Base-by-base conservation (phyloP, 1,284 basidiomycete genomes). In the Neotropicomus parvogracilis region DNA sequence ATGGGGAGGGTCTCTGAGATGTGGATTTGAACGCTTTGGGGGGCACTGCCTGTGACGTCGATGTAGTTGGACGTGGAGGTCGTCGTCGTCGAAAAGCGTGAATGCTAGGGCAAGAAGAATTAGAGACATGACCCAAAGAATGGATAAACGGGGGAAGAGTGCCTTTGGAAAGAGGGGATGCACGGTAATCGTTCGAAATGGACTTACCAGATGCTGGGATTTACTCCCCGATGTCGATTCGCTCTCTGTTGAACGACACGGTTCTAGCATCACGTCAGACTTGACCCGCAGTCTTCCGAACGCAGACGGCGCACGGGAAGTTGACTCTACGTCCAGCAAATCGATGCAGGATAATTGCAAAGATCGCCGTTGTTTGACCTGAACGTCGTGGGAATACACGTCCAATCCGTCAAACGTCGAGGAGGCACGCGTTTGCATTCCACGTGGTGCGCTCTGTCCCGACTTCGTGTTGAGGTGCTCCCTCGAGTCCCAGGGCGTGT, bases 1-100 rank as follows among this genome's bases (percentile, higher is more conserved):
- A 51, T 14, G 6, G 47, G 39, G 0, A 46, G 14, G 11, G 44
- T 42, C 38, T 52, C 57, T 0, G 36, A 29, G 11, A 49, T 53
- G 50, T 47, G 41, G 12, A 49, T 53, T 50, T 47, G 41, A 6
- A 20, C 38, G 33, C 36, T 47, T 14, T 44, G 53, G 13, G 36
- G 16, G 6, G 46, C 21, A 20, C 19, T 36, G 10, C 41, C 28
- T 3, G 39, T 11, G 9, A 73, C 67, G 35, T 73, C 68, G 42
- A 77, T 60, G 52, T 74, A 75, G 46, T 70, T 68, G 20, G 74
- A 75, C 0, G 77, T 78, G 11, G 77, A 76, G 1, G 73, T 75
- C 6, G 77, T 77, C 31, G 77, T 74, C 17, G 71, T 69, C 17
- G 78, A 79, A 55, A 79, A 79, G 4, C 70, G 67, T 5, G 78